phyloP scores from a whole-genome alignment of 2,329 filamentous ascomycete species.

The Diatrype stigma region DNA sequence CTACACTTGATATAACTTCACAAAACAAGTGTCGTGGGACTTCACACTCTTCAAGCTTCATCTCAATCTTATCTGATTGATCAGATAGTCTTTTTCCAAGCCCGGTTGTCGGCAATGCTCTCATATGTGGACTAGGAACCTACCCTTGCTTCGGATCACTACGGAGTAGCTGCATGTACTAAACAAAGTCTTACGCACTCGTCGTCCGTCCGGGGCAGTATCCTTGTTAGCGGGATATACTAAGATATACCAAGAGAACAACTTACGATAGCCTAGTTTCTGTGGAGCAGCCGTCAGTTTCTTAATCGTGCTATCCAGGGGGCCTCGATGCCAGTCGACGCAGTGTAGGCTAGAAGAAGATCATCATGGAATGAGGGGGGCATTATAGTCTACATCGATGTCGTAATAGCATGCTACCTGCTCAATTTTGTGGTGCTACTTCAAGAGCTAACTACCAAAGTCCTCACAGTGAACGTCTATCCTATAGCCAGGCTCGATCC shows the following conservation, averaged over 20 bases:
- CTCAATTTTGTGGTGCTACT: neutral
- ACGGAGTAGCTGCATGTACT: neutral
- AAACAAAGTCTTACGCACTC: neutral
- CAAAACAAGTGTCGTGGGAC: neutral
- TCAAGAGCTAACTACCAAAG: neutral
- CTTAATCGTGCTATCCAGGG: neutral
- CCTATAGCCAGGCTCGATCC: neutral
- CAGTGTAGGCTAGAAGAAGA: neutral
- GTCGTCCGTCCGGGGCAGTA: neutral
- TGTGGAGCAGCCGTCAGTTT: neutral
- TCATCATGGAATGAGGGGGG: neutral
- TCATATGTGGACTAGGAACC: neutral
- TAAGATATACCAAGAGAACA: neutral
- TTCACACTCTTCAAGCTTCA: neutral
- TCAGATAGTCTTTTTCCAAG: neutral
- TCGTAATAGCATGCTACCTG: neutral
- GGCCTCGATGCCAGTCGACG: neutral
- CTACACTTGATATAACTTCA: neutral
- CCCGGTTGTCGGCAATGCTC: neutral
- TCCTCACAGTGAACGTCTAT: neutral
- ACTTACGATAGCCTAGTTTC: neutral
- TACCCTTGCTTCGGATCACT: neutral
- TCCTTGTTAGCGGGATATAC: neutral
- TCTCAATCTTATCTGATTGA: neutral
- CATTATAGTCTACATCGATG: neutral